These are phyloP conservation scores for Yarrowia yakushimensis DNA, from an alignment of 805 yeast species.

Conservation along the genomic window DNA sequence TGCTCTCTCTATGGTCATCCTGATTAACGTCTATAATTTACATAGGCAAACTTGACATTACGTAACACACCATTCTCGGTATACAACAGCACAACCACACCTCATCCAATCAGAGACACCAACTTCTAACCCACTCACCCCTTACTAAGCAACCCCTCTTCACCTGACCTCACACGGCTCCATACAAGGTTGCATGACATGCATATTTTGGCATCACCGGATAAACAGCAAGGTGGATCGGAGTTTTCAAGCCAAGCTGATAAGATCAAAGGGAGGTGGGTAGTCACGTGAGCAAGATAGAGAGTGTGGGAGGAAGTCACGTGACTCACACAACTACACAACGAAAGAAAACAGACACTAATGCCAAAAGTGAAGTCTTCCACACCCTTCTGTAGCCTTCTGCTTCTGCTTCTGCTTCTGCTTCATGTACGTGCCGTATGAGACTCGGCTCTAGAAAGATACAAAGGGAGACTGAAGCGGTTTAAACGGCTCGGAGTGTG, in stretches of 20 bases:
- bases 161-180: conserved; percentile 16
- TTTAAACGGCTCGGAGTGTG: no score
- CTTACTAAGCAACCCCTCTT: neutral
- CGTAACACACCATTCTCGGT: no score
- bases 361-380: no score
- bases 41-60: no score
- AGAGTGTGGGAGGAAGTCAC: neutral
- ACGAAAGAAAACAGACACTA: no score
- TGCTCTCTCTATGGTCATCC: no score
- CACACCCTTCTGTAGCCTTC: no score
- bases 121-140: no score
- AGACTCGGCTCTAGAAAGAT: neutral
- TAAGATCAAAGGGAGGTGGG: neutral
- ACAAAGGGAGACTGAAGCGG: neutral
- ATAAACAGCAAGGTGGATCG: neutral
- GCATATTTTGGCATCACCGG: conserved; percentile 3
- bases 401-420: neutral
- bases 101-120: no score
- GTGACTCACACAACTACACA: no score
- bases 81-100: no score
- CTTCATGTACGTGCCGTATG: neutral
- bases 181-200: conserved; percentile 14
- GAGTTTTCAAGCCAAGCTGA: neutral
- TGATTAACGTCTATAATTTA: no score
- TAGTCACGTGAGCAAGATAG: neutral